phyloP scores from a whole-genome alignment of 2,329 filamentous ascomycete genomes.

The Teratosphaeria pseudoeucalypti region DNA sequence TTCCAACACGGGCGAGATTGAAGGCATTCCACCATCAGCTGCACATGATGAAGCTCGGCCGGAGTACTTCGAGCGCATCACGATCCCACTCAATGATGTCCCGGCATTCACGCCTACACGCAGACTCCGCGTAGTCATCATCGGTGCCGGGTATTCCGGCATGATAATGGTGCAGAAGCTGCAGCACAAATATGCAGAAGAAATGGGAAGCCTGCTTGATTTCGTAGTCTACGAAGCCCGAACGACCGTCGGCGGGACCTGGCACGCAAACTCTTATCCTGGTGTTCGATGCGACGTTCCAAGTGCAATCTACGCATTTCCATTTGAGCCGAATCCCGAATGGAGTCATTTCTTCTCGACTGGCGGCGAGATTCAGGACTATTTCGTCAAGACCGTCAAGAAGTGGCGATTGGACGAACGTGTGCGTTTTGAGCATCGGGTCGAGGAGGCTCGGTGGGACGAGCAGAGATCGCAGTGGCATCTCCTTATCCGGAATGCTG shows the following conservation, averaged over 20 bases:
- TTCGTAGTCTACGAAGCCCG: conserved; percentile 30
- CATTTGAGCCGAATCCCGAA: conserved; percentile 22
- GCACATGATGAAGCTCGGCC: not conserved
- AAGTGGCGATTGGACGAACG: conserved; percentile 31
- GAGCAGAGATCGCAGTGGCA: conserved; percentile 27
- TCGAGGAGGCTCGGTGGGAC: conserved; percentile 30
- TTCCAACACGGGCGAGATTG: not conserved
- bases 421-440: conserved; percentile 28
- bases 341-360: conserved; percentile 27
- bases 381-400: conserved; percentile 28
- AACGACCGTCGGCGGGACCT: conserved; percentile 29
- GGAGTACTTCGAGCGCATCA: not conserved
- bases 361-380: conserved; percentile 32
- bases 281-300: not conserved
- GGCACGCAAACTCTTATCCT: conserved; percentile 29
- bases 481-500: conserved; percentile 21
- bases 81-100: conserved; percentile 7
- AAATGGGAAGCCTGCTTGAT: conserved; percentile 23
- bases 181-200: conserved; percentile 20
- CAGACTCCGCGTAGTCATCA: conserved; percentile 16
- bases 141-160: conserved; percentile 25
- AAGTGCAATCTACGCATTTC: conserved; percentile 13
- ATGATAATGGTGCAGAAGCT: conserved; percentile 31
- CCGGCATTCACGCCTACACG: conserved; percentile 10
- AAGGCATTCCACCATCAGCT: not conserved